These are phyloP conservation scores for Boletus smithii DNA, from an alignment of 1,284 basidiomycete species.

Conservation along the genomic window DNA sequence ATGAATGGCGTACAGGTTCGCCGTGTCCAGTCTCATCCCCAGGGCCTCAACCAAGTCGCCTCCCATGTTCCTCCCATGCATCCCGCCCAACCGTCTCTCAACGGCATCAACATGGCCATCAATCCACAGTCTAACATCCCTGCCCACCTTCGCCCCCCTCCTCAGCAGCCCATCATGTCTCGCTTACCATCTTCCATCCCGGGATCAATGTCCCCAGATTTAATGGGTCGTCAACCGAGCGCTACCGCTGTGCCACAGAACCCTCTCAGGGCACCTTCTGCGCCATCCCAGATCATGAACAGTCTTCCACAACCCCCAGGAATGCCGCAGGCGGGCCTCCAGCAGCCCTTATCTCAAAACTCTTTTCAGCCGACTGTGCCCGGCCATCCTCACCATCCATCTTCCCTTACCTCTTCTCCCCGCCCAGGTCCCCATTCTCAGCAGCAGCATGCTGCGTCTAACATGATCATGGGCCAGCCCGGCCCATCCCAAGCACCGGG, in stretches of 20 bases:
- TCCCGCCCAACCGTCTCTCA: constrained; percentile 33
- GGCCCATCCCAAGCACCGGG: constrained; percentile 44
- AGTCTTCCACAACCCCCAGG: constrained; percentile 47
- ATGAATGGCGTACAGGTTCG: constrained; percentile 38
- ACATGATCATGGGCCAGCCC: constrained; percentile 42
- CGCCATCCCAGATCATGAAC: constrained; percentile 46
- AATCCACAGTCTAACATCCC: constrained; percentile 39
- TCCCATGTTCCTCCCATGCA: constrained; percentile 41
- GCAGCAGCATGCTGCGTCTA: constrained; percentile 37
- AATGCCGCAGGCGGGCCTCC: constrained; percentile 32
- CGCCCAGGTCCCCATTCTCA: constrained; percentile 43
- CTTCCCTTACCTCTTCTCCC: constrained; percentile 44
- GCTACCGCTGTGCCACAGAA: constrained; percentile 39
- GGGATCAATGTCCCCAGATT: constrained; percentile 43
- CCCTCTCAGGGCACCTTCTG: constrained; percentile 40
- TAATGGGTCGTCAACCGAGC: constrained; percentile 39
- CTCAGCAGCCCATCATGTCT: constrained; percentile 34
- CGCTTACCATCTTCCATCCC: constrained; percentile 39
- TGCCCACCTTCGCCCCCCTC: constrained; percentile 33
- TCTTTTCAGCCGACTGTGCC: constrained; percentile 39
- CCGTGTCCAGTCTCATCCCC: constrained; percentile 52
- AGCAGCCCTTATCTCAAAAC: constrained; percentile 44
- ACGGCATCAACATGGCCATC: constrained; percentile 42
- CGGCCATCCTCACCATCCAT: constrained; percentile 38
- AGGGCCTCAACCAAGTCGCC: constrained; percentile 36